phyloP scores from a whole-genome alignment of 805 yeast species.

The Naumovozyma castellii region DNA sequence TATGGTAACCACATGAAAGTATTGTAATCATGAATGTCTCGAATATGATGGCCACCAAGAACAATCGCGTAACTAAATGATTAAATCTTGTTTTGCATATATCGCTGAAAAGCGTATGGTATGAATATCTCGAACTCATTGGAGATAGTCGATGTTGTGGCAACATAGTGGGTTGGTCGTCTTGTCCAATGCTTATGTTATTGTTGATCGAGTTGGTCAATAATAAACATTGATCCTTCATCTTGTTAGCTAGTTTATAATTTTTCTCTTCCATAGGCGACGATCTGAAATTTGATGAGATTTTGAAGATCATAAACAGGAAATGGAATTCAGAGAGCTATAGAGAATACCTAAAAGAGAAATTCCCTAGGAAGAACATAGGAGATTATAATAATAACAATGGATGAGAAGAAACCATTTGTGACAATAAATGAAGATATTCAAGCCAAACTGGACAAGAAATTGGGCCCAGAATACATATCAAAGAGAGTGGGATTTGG shows the following conservation, averaged over 20 bases:
- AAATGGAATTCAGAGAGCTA: too few species aligned
- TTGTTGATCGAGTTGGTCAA: too few species aligned
- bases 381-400: too few species aligned
- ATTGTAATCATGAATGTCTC: conserved; percentile 20
- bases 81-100: conserved; percentile 34
- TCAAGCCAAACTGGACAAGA: conserved; percentile 33
- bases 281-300: too few species aligned
- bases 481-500: conserved; percentile 72
- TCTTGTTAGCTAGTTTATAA: too few species aligned
- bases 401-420: conserved; percentile 19
- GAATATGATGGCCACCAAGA: conserved; percentile 24
- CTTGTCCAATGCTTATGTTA: too few species aligned
- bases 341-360: too few species aligned
- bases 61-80: conserved; percentile 30
- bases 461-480: conserved; percentile 69
- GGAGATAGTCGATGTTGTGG: background rate
- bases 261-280: too few species aligned
- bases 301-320: too few species aligned
- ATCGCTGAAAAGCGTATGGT: conserved; percentile 33
- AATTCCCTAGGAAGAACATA: too few species aligned
- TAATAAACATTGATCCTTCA: too few species aligned
- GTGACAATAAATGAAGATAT: conserved; percentile 22
- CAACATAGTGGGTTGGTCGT: background rate
- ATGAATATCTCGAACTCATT: conserved; percentile 24
- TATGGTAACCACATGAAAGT: conserved; percentile 11